Conservation (phyloP, 768 basidiomycete genomes). For the Gloeostereum incarnatum region DNA sequence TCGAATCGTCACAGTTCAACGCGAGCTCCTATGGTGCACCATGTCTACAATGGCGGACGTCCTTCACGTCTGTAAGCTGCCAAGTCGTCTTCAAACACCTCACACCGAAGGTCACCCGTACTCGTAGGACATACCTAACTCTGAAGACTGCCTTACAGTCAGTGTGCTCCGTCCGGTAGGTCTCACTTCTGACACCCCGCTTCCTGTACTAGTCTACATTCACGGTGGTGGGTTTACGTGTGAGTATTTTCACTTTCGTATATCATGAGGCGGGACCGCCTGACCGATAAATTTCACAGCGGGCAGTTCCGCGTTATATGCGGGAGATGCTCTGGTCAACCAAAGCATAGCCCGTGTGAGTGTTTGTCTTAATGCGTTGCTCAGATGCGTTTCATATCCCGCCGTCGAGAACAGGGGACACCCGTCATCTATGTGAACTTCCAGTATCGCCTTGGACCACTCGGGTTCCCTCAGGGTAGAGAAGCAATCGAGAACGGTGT, state of each 20-base stretch:
- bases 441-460: slow-evolving; percentile 41
- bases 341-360: slow-evolving; percentile 10
- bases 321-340: slow-evolving; percentile 14
- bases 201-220: slow-evolving; percentile 37
- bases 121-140: slow-evolving; percentile 11
- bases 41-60: slow-evolving; percentile 12
- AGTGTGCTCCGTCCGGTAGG: slow-evolving; percentile 29
- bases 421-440: slow-evolving; percentile 39
- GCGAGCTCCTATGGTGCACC: slow-evolving; percentile 14
- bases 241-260: neutral
- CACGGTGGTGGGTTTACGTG: slow-evolving; percentile 28
- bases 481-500: slow-evolving; percentile 27
- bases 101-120: neutral
- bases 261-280: too few species aligned
- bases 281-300: too few species aligned
- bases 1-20: slow-evolving; percentile 12
- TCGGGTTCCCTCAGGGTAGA: slow-evolving; percentile 35
- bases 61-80: neutral
- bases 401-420: slow-evolving; percentile 23
- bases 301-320: slow-evolving; percentile 17
- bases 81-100: neutral
- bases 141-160: slow-evolving; percentile 37
- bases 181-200: slow-evolving; percentile 4
- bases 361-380: neutral
- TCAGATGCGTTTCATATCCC: neutral